These are phyloP conservation scores for Vitis labrusca DNA, from an alignment of 164 flowering plant genomes.

Conservation along the genomic window DNA sequence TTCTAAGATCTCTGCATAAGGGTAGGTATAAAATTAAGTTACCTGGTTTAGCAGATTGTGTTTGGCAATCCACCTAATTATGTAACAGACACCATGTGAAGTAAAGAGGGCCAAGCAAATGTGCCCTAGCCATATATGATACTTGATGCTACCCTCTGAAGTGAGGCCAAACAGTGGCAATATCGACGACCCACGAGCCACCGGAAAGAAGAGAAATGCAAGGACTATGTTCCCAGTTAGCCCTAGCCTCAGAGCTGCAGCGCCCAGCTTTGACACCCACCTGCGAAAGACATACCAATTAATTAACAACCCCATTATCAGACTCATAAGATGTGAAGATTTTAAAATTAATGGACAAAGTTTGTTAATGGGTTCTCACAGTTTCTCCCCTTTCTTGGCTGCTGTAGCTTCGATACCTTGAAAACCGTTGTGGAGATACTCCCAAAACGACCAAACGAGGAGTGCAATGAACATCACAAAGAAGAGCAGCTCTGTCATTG, in stretches of 20 bases:
- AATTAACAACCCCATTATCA: too few relatives aligned
- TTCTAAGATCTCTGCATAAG: too few relatives aligned
- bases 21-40: not conserved
- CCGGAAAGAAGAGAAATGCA: slow-evolving; percentile 69
- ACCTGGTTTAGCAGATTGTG: slow-evolving; percentile 8
- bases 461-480: slow-evolving; percentile 69
- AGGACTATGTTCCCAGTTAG: slow-evolving; percentile 52
- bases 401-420: slow-evolving; percentile 22
- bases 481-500: slow-evolving; percentile 51
- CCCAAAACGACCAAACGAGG: slow-evolving; percentile 58
- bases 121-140: slow-evolving; percentile 84
- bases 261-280: slow-evolving; percentile 51
- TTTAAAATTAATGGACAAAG: too few relatives aligned
- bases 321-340: too few relatives aligned
- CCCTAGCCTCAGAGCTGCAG: slow-evolving; percentile 38
- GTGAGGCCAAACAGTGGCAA: slow-evolving; percentile 62
- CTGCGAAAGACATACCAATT: slow-evolving; percentile 24
- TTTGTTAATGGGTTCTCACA: slow-evolving; percentile 30
- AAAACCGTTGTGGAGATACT: slow-evolving; percentile 36
- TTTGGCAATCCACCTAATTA: slow-evolving; percentile 42
- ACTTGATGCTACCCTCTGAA: slow-evolving; percentile 66
- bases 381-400: slow-evolving; percentile 22
- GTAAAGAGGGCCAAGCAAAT: slow-evolving; percentile 52
- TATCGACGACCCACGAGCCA: slow-evolving; percentile 59
- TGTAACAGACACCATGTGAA: slow-evolving; percentile 54